Percentiles rank a stretch among this genome's conserved stretches.
Conservation (phyloP, 1,139 yeast species). For the Saccharomyces hybrid region DNA sequence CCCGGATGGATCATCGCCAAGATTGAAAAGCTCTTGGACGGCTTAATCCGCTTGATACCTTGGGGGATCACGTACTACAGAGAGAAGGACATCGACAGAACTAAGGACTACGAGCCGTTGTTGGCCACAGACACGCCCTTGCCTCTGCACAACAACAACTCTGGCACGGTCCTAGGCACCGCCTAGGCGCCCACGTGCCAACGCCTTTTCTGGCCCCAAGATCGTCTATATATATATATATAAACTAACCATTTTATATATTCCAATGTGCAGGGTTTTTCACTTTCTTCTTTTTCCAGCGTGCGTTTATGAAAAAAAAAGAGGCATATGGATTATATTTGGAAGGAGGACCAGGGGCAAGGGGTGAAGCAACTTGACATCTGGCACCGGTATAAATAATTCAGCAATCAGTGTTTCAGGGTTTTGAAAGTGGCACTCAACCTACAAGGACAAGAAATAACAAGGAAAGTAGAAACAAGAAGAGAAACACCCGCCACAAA, state of each 20-base stretch:
- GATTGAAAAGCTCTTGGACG: constrained; percentile 52
- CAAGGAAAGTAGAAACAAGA: neutral
- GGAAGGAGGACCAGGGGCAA: constrained; percentile 1
- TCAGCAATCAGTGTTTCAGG: neutral
- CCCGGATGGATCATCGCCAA: constrained; percentile 50
- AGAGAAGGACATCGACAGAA: constrained; percentile 46
- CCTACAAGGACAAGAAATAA: neutral
- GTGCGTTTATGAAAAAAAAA: neutral
- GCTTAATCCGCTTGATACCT: constrained; percentile 48
- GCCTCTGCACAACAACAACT: constrained; percentile 23
- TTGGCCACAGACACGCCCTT: constrained; percentile 7
- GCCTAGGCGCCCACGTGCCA: neutral
- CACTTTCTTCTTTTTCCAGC: neutral
- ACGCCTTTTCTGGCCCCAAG: neutral
- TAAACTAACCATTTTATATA: neutral
- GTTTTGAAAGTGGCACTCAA: neutral
- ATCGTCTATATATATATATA: neutral
- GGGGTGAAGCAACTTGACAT: neutral
- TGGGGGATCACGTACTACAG: constrained; percentile 45
- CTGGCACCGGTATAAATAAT: neutral
- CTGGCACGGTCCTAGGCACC: constrained; percentile 7
- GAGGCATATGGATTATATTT: neutral
- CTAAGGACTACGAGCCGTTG: constrained; percentile 22
- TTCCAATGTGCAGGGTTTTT: neutral
- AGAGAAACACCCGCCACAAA: neutral